phyloP scores from a whole-genome alignment of 306 rosid species.

The Lupinus albus region DNA sequence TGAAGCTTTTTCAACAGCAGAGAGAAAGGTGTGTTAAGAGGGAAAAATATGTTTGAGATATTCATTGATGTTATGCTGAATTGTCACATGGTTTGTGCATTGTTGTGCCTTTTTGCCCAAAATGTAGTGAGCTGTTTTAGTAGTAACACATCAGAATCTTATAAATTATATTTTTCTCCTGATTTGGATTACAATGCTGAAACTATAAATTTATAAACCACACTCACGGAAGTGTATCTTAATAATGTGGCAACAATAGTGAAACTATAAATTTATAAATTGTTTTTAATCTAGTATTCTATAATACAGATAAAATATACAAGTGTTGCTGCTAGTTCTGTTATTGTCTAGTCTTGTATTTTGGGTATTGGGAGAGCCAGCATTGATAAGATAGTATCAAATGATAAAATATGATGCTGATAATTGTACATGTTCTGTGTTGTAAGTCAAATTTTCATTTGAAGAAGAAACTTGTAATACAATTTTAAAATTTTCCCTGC shows the following conservation, averaged over 20 bases:
- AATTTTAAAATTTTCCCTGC: too few relatives aligned
- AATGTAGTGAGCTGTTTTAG: not conserved
- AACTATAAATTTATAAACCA: too few relatives aligned
- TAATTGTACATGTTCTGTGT: too few relatives aligned
- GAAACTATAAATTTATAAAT: not conserved
- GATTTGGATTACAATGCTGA: not conserved
- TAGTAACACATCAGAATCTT: not conserved
- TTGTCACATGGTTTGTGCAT: not conserved
- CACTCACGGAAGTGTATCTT: not conserved
- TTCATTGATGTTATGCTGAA: not conserved
- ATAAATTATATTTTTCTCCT: not conserved
- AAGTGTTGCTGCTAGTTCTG: too few relatives aligned
- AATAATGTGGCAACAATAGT: not conserved
- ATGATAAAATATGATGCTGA: too few relatives aligned
- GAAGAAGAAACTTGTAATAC: too few relatives aligned
- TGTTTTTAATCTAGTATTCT: not conserved
- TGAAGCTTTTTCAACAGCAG: constrained; percentile 35
- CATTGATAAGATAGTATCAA: too few relatives aligned
- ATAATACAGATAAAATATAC: too few relatives aligned
- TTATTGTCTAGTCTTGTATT: too few relatives aligned
- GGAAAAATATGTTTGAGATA: not conserved
- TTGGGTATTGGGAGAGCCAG: too few relatives aligned
- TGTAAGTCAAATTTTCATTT: too few relatives aligned
- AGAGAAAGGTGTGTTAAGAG: constrained; percentile 6
- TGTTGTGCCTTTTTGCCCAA: not conserved